phyloP scores from a whole-genome alignment of 345 rosid species.

The Arabidopsis thaliana region TAIR10.1 NC_003074.8:1656501-1657000 shows the following conservation, averaged over 20 bases:
- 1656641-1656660: neutral
- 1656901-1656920: conserved; percentile 57
- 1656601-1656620: conserved; percentile 59
- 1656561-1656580: conserved; percentile 73
- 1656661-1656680: neutral
- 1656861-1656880: conserved; percentile 52
- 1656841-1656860: conserved; percentile 65
- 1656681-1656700: neutral
- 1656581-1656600: conserved; percentile 62
- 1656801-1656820: conserved; percentile 83
- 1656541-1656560: conserved; percentile 73
- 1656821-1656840: conserved; percentile 62
- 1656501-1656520: conserved; percentile 53
- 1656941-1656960: conserved; percentile 82
- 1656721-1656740: neutral
- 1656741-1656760: conserved; percentile 62
- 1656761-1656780: conserved; percentile 72
- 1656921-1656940: conserved; percentile 81
- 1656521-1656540: conserved; percentile 49
- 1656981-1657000: conserved; percentile 74
- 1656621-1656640: conserved; percentile 23
- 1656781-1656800: conserved; percentile 78
- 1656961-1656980: conserved; percentile 80
- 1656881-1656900: conserved; percentile 48
- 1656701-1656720: conserved; percentile 8